These are phyloP conservation scores for Lentinula boryana DNA, from an alignment of 768 basidiomycete genomes.

Conservation along the genomic window DNA sequence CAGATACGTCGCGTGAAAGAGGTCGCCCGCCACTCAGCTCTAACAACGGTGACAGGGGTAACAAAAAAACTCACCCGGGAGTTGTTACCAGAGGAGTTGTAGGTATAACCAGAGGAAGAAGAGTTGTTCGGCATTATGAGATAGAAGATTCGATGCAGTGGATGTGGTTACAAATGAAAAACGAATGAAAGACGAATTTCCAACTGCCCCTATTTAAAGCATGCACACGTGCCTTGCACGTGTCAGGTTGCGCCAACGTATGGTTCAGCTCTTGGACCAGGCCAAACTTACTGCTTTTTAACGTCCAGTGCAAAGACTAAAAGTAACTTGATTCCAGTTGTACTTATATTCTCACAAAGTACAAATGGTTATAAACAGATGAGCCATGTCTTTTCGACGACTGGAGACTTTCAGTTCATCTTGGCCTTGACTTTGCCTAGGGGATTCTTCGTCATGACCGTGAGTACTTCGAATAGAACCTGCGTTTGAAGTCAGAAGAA, in stretches of 20 bases:
- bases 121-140: not conserved
- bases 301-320: too few species aligned
- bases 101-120: not conserved
- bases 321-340: too few species aligned
- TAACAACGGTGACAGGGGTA: not conserved
- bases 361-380: too few species aligned
- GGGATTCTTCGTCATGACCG: constrained; percentile 76
- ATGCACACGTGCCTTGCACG: not conserved
- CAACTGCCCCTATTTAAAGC: not conserved
- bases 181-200: not conserved
- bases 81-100: not conserved
- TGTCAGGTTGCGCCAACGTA: not conserved
- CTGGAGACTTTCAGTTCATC: not conserved
- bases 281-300: too few species aligned
- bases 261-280: too few species aligned
- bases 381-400: too few species aligned
- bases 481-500: constrained; percentile 17
- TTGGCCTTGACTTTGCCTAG: constrained; percentile 45
- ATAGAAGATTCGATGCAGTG: not conserved
- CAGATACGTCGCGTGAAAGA: not conserved
- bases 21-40: too few species aligned
- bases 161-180: not conserved
- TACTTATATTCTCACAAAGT: too few species aligned
- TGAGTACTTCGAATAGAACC: constrained; percentile 72
- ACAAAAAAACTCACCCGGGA: not conserved